phyloP scores from a whole-genome alignment of 371 early-diverging fungal species.

The Zancudomyces culisetae region DNA sequence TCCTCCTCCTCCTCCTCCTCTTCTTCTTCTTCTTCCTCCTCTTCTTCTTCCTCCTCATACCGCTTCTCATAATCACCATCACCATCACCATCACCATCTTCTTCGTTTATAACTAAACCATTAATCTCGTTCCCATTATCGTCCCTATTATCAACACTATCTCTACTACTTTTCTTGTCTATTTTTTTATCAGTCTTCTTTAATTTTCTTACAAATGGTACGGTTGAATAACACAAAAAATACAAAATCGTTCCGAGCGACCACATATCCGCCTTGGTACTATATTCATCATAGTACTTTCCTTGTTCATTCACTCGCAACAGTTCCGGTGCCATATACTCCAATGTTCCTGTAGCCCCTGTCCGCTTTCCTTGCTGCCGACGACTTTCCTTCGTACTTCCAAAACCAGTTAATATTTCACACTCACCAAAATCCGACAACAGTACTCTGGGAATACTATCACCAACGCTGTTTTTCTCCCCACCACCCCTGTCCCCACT shows the following conservation, averaged over 20 bases:
- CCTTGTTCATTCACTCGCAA: conserved; percentile 25
- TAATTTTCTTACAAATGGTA: too few relatives aligned
- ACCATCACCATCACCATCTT: too few relatives aligned
- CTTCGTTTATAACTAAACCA: too few relatives aligned
- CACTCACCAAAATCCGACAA: conserved; percentile 95
- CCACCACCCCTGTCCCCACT: not conserved
- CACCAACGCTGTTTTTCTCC: conserved; percentile 7
- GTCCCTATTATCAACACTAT: conserved; percentile 61
- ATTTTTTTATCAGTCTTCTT: too few relatives aligned
- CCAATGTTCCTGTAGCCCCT: conserved; percentile 88
- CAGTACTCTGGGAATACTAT: conserved; percentile 49
- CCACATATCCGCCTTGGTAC: conserved; percentile 83
- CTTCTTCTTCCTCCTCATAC: not conserved
- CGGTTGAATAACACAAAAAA: conserved; percentile 60
- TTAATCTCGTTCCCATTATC: conserved; percentile 36
- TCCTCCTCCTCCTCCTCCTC: not conserved
- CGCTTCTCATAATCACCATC: too few relatives aligned
- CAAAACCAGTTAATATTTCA: conserved; percentile 33
- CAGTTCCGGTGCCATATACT: conserved; percentile 85
- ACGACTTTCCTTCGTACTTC: conserved; percentile 7
- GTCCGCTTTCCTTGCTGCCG: too few relatives aligned
- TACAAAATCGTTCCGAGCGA: conserved; percentile 84
- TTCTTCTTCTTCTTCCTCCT: not conserved
- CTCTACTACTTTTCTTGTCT: conserved; percentile 65
- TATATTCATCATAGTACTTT: conserved; percentile 46